These are phyloP conservation scores for Vaccinium macrocarpon DNA, from an alignment of 148 eudicot species.

Conservation along the genomic window DNA sequence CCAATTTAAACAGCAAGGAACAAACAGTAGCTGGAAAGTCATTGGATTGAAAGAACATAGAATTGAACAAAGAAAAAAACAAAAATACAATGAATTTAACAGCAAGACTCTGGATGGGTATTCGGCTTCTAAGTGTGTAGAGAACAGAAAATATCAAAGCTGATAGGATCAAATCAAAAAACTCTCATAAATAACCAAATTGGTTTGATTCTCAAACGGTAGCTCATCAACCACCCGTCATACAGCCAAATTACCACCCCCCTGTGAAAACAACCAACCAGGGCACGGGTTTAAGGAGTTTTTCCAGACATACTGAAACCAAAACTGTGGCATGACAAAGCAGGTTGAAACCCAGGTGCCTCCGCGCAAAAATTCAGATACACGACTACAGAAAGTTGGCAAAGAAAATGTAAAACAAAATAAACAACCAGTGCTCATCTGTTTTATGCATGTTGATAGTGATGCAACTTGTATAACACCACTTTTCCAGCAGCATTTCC, in stretches of 20 bases:
- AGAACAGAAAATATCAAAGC: not conserved
- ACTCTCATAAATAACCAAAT: not conserved
- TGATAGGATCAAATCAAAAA: not conserved
- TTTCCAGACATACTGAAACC: not conserved
- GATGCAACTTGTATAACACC: slow-evolving; percentile 69
- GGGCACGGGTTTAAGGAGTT: not conserved
- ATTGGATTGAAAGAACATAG: not conserved
- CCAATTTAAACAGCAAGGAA: not conserved
- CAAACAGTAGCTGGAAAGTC: not conserved
- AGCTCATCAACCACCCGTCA: not conserved
- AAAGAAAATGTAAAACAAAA: not conserved
- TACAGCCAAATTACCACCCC: not conserved
- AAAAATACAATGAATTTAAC: too few relatives aligned
- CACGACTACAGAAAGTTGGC: not conserved
- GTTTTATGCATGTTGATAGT: slow-evolving; percentile 61
- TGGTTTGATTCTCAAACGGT: not conserved
- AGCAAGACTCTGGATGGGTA: not conserved
- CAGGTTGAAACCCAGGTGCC: not conserved
- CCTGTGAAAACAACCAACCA: not conserved
- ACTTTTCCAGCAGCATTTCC: slow-evolving; percentile 86
- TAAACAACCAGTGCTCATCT: not conserved
- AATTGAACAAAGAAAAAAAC: not conserved
- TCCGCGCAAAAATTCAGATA: not conserved
- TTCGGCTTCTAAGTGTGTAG: not conserved
- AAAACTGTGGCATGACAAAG: not conserved